Evolutionary conservation across 78 protist genomes (phyloP), one percentile per base, ranked within the genome.

Genomic region (Andalucia godoyi): DNA sequence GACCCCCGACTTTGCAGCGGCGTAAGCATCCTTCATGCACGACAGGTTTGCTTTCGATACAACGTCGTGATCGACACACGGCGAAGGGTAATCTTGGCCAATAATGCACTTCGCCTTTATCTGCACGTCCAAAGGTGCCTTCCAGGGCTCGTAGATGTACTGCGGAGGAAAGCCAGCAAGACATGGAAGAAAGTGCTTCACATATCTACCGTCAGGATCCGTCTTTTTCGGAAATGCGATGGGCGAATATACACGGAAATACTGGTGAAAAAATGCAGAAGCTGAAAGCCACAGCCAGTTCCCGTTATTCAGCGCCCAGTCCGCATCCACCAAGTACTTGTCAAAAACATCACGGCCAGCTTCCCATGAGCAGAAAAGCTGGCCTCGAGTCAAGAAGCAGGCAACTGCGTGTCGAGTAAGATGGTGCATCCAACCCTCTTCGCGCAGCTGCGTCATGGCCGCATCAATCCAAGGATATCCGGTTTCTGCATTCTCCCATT

Each of bases 401-500:
- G 82, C 82, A n/a, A 76, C 82, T 4, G 55, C 60, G 32, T 76
- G 82, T 18, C 82, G 59, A 18, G 77, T 72, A 25, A 76, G 45
- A 34, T 69, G 76, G 45, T 76, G 82, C 33, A 74, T 38, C 80
- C 80, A 74, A 27, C 80, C 80, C 46, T 12, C 2, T 1, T 8
- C 34, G 13, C 55, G 39, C 57, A 75, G 67, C 54, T 74, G 80
- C 10, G 13, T 25, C 80, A 74, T 74, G 38, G 1, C 5, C 0
- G 80, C 80, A 62, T 74, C 80, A 65, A 74, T 74, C 66, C 58
- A 66, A 5, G 80, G 80, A 46, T 51, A 74, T 5, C 80, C 80
- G 1, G 80, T 64, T 0, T 25, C 47, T 17, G 43, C 46, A 36
- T 9, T 36, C 13, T 9, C 13, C 73, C 73, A 66, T 37, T 52